Base-by-base conservation (phyloP, 73 alveolate species). In the Tetrahymena malaccensis region DNA sequence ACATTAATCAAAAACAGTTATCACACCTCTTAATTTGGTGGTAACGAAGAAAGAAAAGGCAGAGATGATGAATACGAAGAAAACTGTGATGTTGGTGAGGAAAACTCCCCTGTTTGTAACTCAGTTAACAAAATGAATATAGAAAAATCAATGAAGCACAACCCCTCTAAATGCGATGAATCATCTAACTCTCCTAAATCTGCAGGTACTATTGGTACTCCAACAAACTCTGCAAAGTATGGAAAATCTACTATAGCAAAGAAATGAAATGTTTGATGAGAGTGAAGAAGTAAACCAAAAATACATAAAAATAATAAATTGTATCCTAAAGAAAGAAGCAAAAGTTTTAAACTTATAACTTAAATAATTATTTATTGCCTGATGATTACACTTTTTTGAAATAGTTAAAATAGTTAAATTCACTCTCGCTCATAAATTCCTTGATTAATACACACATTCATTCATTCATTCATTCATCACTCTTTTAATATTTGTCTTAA, bases 141-240 rank as follows among this genome's bases (percentile, higher is more conserved):
- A 27, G 89, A 70, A 70, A 70, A 70, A 31, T 70, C 89, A 25
- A 70, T 70, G 89, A 70, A 70, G 31, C 89, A 70, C 37, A 27
- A 70, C 25, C 89, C 89, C 19, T 70, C 89, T 25, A 70, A 70
- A 70, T 70, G 89, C 89, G 89, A 70, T 70, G 89, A 70, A 70
- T 22, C 89, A 2, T 70, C 89, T 27, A 70, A 70, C 37, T 70
- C 89, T 70, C 89, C 89, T 70, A 70, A 70, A 70, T 70, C 89
- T 70, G 89, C 89, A 70, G 89, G 89, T 70, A 70, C 89, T 70
- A 70, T 70, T n/a, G 89, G 89, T 70, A 70, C 89, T 70, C 89
- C 89, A 19, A 70, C 89, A 27, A 70, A 70, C 31, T 17, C 89
- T 70, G 17, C 89, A 70, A 70, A 70, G 37, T 70, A 70, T n/a